These are phyloP conservation scores for Chalaropsis ovoidea DNA, from an alignment of 2,329 filamentous ascomycete species.

Conservation along the genomic window DNA sequence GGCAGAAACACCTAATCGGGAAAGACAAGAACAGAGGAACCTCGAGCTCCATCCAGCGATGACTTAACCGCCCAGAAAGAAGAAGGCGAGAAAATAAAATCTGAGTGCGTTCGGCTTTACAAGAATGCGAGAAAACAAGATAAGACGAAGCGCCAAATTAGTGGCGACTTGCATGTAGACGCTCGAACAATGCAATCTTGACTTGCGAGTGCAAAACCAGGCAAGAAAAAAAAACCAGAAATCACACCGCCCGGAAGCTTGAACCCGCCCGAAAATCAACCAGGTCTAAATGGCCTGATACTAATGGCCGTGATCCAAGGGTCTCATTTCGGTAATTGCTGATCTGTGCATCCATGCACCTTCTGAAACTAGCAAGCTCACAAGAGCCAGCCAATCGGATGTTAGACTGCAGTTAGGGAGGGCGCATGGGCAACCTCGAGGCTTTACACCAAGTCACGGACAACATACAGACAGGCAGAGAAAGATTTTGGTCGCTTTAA, in stretches of 20 bases:
- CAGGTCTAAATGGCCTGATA: not conserved
- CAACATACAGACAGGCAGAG: not conserved
- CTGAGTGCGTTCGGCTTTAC: not conserved
- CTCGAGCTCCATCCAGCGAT: too few species aligned
- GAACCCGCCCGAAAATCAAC: not conserved
- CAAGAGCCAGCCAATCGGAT: not conserved
- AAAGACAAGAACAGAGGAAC: too few species aligned
- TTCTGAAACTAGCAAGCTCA: not conserved
- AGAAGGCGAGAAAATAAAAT: too few species aligned
- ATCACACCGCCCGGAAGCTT: not conserved
- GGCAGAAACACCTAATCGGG: too few species aligned
- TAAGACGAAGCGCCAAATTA: not conserved
- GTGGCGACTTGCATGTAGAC: not conserved
- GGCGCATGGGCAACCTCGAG: not conserved
- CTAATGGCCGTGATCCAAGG: not conserved
- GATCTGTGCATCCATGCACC: slow-evolving; percentile 4
- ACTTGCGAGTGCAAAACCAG: not conserved
- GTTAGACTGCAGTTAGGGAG: not conserved
- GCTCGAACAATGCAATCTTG: slow-evolving; percentile 7
- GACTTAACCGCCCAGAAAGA: too few species aligned
- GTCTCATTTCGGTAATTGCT: slow-evolving; percentile 13
- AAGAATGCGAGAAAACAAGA: not conserved
- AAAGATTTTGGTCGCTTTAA: not conserved
- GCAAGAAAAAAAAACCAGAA: not conserved
- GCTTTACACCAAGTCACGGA: not conserved